Percentiles rank a stretch among this genome's conserved stretches.
These are phyloP conservation scores for Guadua angustifolia DNA, from an alignment of 176 grass and related monocot species.

Conservation along the genomic window DNA sequence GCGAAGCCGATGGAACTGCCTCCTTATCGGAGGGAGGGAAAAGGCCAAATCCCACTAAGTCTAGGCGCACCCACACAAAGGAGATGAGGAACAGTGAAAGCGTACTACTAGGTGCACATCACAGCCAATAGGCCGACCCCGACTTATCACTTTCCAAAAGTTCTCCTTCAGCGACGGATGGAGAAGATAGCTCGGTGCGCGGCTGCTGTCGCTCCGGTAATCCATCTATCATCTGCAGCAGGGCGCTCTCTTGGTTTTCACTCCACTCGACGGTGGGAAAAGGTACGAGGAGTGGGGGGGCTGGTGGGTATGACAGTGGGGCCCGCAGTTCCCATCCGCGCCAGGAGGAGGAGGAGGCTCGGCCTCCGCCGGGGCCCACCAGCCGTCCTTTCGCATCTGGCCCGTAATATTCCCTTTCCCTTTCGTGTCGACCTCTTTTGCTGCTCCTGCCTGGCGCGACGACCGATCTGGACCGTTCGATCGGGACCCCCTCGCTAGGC, in stretches of 20 bases:
- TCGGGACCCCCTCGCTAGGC: no score
- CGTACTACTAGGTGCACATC: not conserved
- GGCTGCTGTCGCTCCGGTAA: not conserved
- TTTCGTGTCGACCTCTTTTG: not conserved
- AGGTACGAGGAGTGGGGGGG: not conserved
- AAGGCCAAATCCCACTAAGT: not conserved
- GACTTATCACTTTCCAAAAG: slow-evolving; percentile 18
- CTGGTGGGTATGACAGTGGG: not conserved
- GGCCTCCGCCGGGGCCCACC: not conserved
- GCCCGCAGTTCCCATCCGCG: not conserved
- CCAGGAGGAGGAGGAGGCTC: not conserved
- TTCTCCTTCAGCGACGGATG: not conserved
- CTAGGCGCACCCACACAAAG: slow-evolving; percentile 16
- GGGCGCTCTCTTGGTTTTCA: slow-evolving; percentile 16
- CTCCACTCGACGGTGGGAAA: slow-evolving; percentile 1
- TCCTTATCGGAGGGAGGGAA: not conserved
- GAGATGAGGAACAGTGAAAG: not conserved
- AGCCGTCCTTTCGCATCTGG: not conserved
- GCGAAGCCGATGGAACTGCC: not conserved
- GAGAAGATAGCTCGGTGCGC: not conserved
- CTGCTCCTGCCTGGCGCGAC: not conserved
- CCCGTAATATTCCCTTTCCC: not conserved
- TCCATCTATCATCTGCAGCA: not conserved
- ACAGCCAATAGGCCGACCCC: not conserved
- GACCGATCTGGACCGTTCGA: slow-evolving; percentile 12